Percentiles rank a stretch among this genome's conserved stretches.
These are phyloP conservation scores for Tolypocladium paradoxum DNA, from an alignment of 2,329 filamentous ascomycete genomes.

Conservation along the genomic window DNA sequence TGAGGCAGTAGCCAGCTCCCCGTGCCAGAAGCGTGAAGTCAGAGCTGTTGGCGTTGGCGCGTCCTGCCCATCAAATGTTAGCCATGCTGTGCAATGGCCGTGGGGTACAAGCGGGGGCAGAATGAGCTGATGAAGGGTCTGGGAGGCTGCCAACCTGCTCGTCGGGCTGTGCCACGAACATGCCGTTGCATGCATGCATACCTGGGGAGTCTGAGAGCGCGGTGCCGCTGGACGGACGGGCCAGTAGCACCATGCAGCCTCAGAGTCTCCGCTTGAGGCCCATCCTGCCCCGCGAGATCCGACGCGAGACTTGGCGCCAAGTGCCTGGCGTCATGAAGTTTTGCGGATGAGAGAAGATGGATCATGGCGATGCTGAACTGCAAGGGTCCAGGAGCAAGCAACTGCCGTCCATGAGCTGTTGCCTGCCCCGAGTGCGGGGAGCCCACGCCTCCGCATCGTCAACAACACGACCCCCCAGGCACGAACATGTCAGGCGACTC, in stretches of 20 bases:
- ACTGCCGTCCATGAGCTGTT: no score
- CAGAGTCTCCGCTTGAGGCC: not conserved
- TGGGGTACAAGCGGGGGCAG: not conserved
- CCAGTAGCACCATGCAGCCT: not conserved
- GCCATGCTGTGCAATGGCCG: not conserved
- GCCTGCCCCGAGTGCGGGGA: no score
- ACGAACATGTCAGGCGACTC: no score
- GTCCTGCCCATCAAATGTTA: not conserved
- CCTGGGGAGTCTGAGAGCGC: not conserved
- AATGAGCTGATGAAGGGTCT: not conserved
- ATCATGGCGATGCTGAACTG: no score
- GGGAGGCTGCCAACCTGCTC: not conserved
- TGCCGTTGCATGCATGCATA: not conserved
- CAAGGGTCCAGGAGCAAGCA: no score
- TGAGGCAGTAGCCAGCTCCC: not conserved
- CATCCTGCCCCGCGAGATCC: not conserved
- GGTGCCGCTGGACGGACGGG: not conserved
- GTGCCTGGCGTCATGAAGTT: no score
- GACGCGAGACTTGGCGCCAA: not conserved
- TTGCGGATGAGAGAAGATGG: no score
- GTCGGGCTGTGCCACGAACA: not conserved
- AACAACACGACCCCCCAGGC: no score
- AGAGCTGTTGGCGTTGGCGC: not conserved
- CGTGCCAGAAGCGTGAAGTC: not conserved
- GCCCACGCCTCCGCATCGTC: no score